These are phyloP conservation scores for Leptographium procerum DNA, from an alignment of 2,329 filamentous ascomycete species.

Conservation along the genomic window DNA sequence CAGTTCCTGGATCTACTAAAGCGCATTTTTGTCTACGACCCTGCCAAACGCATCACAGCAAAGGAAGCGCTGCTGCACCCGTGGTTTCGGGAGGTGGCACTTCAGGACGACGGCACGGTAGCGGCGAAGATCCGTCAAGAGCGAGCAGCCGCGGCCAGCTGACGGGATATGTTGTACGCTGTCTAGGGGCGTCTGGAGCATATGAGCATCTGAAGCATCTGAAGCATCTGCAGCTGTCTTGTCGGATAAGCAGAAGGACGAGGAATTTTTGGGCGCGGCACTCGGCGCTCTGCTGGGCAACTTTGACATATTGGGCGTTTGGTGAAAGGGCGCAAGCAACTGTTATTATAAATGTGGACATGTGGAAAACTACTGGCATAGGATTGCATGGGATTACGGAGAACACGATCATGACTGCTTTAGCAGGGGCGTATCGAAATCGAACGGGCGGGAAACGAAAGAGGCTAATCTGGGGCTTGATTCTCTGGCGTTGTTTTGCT, in stretches of 20 bases:
- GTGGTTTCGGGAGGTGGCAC: conserved; percentile 54
- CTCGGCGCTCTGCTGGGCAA: neutral
- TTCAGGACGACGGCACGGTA: conserved; percentile 56
- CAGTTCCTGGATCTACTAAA: conserved; percentile 53
- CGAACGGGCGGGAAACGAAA: neutral
- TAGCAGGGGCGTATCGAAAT: neutral
- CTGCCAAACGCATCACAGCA: conserved; percentile 52
- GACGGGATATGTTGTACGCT: neutral
- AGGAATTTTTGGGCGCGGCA: neutral
- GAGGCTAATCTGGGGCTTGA: neutral
- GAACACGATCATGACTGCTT: neutral
- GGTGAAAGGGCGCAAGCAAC: neutral
- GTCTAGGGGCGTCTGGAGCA: too few species aligned
- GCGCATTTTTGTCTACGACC: conserved; percentile 60
- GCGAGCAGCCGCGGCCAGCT: conserved; percentile 15
- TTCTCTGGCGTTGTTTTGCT: neutral
- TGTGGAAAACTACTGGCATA: neutral
- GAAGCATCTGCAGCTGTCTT: neutral
- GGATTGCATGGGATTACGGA: neutral
- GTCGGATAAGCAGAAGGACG: neutral
- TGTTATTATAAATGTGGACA: neutral
- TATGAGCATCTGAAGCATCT: neutral
- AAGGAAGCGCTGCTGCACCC: conserved; percentile 55
- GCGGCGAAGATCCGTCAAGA: conserved; percentile 52
- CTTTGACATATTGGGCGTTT: neutral